Base-by-base conservation (phyloP, 2,329 filamentous ascomycete genomes). In the Apiospora koreana region DNA sequence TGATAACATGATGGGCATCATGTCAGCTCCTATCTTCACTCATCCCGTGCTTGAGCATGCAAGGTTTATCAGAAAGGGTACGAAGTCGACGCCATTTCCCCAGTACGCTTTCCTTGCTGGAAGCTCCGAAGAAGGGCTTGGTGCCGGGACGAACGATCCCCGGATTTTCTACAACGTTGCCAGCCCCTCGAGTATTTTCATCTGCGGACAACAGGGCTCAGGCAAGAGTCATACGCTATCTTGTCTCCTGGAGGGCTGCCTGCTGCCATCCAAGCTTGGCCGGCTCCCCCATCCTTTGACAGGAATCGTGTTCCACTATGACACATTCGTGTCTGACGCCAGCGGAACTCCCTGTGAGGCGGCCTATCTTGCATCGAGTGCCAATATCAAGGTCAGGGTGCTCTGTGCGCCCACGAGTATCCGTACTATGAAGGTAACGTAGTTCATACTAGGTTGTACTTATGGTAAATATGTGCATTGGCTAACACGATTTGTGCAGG, bases 301-400 rank as follows among this genome's bases (percentile, higher is more conserved):
- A 0, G 89, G 87, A 0, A 79, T 93, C 0, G 86, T 93, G 0
- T 92, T 93, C 66, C 89, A 92, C 72, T 92, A 90, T 70, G 89
- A 91, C 72, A 84, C 83, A 0, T 88, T 87, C 71, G 82, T 83
- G 14, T 86, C 83, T 0, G 84, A 86, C 58, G 74, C 77, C 0
- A 79, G 82, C 1, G 86, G 86, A 16, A 81, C 81, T 0, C 85
- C 89, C 0, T 91, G 89, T 69, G 90, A 93, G 76, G 89, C 86
- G 0, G 88, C 89, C 0, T 89, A 85, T 72, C 78, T 92, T 3
- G 81, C 85, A 0, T 84, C 84, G 0, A 74, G 82, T 1, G 73
- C 79, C 0, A 81, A 80, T 0, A 82, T 88, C 48, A 80, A 81
- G 0, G 85, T 88, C 1, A 80, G 79, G 0, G 81, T 89, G 0